These are phyloP conservation scores for Artemisia annua DNA, from an alignment of 129 eudicot species.

Conservation along the genomic window DNA sequence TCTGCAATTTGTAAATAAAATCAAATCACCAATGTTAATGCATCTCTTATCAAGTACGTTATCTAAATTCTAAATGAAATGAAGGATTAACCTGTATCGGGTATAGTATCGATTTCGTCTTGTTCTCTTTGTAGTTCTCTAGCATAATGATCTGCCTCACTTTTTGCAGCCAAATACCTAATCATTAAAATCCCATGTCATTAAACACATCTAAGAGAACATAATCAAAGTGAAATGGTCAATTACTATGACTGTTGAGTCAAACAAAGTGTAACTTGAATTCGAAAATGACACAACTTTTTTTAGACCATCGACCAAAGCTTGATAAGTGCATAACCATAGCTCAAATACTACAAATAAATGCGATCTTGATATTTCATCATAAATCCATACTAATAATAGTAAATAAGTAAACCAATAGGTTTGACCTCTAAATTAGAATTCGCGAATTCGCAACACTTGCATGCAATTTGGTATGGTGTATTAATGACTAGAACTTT, in stretches of 20 bases:
- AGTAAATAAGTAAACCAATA: background rate
- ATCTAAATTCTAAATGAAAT: background rate
- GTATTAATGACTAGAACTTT: background rate
- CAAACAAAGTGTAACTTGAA: background rate
- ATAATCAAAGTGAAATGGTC: conserved; percentile 10
- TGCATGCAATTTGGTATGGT: conserved; percentile 15
- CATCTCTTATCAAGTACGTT: background rate
- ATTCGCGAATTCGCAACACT: background rate
- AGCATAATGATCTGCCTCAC: conserved; percentile 88
- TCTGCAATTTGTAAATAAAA: conserved; percentile 46
- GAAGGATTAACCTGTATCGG: conserved; percentile 71
- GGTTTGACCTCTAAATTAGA: background rate
- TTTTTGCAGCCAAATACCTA: conserved; percentile 92
- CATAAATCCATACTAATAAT: conserved; percentile 1
- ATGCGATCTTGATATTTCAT: background rate
- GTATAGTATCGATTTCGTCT: conserved; percentile 82
- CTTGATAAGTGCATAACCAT: conserved; percentile 17
- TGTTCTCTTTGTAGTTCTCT: conserved; percentile 80
- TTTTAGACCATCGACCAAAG: background rate
- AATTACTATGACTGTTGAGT: conserved; percentile 6
- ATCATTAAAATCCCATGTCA: conserved; percentile 14
- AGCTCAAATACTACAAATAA: background rate
- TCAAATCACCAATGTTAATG: background rate
- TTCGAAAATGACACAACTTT: background rate
- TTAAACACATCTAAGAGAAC: conserved; percentile 11